A percentile compares a stretch with the other conserved stretches of the same genome.
Conservation (phyloP, 2,329 filamentous ascomycete genomes). For the Fusarium veterinarium region DNA sequence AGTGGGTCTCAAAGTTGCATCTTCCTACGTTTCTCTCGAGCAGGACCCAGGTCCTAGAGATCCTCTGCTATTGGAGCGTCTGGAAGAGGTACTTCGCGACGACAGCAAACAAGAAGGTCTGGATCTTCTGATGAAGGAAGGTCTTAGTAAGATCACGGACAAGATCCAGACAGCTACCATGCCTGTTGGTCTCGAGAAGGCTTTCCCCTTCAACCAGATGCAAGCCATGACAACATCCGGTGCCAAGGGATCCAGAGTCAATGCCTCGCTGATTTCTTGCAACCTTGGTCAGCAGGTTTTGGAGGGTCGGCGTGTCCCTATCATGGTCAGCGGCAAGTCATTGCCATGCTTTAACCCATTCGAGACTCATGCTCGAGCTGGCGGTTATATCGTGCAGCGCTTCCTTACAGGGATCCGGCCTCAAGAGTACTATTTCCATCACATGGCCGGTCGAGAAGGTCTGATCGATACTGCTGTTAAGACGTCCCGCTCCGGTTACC, state of each 20-base stretch:
- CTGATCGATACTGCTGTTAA: constrained; percentile 99
- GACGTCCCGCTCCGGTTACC: constrained; percentile 94
- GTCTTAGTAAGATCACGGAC: constrained; percentile 77
- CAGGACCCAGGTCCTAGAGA: constrained; percentile 72
- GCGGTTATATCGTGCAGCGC: constrained; percentile 93
- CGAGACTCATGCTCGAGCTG: constrained; percentile 88
- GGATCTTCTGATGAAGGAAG: constrained; percentile 86
- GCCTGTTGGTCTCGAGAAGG: constrained; percentile 84
- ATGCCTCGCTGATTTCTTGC: constrained; percentile 97
- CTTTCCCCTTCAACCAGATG: constrained; percentile 98
- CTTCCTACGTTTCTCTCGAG: constrained; percentile 88
- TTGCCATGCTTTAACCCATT: constrained; percentile 93
- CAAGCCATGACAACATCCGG: constrained; percentile 98
- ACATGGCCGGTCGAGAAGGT: constrained; percentile 98
- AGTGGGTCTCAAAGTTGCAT: constrained; percentile 82
- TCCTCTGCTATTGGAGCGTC: constrained; percentile 76
- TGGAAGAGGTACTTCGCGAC: constrained; percentile 92
- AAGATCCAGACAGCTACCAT: constrained; percentile 83
- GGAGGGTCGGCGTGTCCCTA: constrained; percentile 91
- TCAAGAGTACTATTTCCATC: constrained; percentile 99
- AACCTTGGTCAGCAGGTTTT: constrained; percentile 97
- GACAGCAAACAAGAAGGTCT: constrained; percentile 90
- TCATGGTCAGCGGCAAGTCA: constrained; percentile 98
- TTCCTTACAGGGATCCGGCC: constrained; percentile 98
- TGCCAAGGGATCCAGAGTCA: constrained; percentile 92